Percentiles rank a stretch among this genome's conserved stretches.
These are phyloP conservation scores for Flaveria floridana DNA, from an alignment of 140 eudicot genomes.

Conservation along the genomic window DNA sequence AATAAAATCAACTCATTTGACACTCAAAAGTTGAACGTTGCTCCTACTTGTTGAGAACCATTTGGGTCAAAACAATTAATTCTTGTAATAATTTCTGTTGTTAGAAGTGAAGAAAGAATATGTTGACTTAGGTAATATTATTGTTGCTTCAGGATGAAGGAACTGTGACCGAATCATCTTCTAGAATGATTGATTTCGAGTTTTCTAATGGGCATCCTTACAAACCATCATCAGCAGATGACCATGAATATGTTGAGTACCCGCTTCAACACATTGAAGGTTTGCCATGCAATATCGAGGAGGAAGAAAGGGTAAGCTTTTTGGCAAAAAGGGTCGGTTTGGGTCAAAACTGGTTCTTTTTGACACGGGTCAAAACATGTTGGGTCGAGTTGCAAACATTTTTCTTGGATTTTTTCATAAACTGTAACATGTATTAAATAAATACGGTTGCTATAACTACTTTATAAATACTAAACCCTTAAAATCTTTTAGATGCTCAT, in stretches of 20 bases:
- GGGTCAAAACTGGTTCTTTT: not conserved
- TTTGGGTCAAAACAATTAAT: not conserved
- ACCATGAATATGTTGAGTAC: constrained; percentile 86
- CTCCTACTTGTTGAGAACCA: not conserved
- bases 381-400: not conserved
- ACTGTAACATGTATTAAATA: not conserved
- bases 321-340: not conserved
- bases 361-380: constrained; percentile 1
- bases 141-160: constrained; percentile 65
- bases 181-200: constrained; percentile 83
- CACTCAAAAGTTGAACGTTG: not conserved
- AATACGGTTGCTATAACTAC: not conserved
- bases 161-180: constrained; percentile 55
- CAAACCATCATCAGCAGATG: constrained; percentile 49
- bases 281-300: constrained; percentile 74
- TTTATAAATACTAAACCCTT: not conserved
- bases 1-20: not conserved
- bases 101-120: constrained; percentile 3
- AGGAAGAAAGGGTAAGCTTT: constrained; percentile 76
- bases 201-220: constrained; percentile 57
- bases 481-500: constrained; percentile 60
- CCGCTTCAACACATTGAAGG: constrained; percentile 66
- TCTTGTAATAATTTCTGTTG: not conserved
- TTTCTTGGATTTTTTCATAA: not conserved
- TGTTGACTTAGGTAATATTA: not conserved